Evolutionary conservation across 176 grass and related monocot species (phyloP), one percentile per base, ranked within the genome.

Genomic region (Rhynchospora pubera): DNA sequence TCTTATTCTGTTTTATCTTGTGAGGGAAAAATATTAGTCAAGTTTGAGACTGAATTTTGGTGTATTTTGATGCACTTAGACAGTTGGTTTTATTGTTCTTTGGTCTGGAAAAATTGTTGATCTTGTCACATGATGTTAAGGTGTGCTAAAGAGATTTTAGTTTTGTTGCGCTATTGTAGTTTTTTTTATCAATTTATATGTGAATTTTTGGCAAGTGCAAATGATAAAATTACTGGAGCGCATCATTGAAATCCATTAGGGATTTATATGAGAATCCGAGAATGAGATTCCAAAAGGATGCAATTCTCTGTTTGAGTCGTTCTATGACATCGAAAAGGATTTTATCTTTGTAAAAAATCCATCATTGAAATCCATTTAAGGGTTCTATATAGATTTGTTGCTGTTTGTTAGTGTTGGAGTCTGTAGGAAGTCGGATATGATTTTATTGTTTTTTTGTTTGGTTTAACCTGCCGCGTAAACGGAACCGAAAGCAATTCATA

Each of bases 1-100:
- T 32, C 5, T 81, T 84, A 19, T 77, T 44, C 22, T 60, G 30
- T 15, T 60, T 9, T 74, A 42, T 84, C 59, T 84, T 84, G n/a
- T 18, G 14, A 56, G 72, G 50, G 23, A 77, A 77, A 77, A 77
- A 77, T 77, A 55, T 56, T 77, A 76, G 50, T 74, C 30, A 45
- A 74, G 24, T 60, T 21, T 14, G 56, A 44, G 16, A 64, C 15
- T 60, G 79, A 65, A 16, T 60, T 83, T 32, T 16, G 18, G 64
- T 79, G 76, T 71, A 62, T 24, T 74, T 16, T 26, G 28, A 73
- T 85, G 78, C 84, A 85, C 30, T 79, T 64, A 16, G 28, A 80
- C 65, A 84, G 12, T 68, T 80, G 68, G 15, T 76, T 75, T 75
- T 74, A 14, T 5, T 77, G 23, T 24, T 74, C 19, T 14, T 77